Percentiles rank a stretch among this genome's conserved stretches.
These are phyloP conservation scores for Globisporangium okanoganense DNA, from an alignment of 352 stramenopile genomes.

Conservation along the genomic window DNA sequence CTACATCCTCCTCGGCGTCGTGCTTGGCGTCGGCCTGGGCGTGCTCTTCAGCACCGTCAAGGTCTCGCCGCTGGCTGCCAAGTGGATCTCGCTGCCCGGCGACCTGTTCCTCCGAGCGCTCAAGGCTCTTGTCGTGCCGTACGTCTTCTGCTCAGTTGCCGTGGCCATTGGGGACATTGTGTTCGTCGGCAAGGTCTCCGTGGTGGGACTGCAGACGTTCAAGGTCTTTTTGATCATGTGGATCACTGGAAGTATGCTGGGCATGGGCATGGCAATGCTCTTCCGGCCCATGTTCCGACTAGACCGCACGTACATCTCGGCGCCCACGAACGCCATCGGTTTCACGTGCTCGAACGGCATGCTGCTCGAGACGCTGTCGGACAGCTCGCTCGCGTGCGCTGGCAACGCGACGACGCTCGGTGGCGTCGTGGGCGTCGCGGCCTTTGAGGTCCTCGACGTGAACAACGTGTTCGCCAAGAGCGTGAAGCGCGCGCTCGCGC, in stretches of 20 bases:
- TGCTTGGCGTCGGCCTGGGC: conserved; percentile 44
- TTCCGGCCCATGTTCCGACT: conserved; percentile 59
- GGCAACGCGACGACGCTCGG: conserved; percentile 20
- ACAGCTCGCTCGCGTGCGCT: conserved; percentile 18
- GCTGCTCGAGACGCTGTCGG: conserved; percentile 19
- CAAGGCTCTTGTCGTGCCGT: conserved; percentile 74
- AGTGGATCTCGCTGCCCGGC: conserved; percentile 66
- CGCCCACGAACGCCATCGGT: conserved; percentile 29
- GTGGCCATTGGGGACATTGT: conserved; percentile 76
- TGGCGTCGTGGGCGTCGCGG: conserved; percentile 10
- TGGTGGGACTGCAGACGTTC: conserved; percentile 63
- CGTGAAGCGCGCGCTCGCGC: conserved; percentile 28
- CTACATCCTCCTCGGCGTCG: conserved; percentile 50
- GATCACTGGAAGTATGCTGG: conserved; percentile 41
- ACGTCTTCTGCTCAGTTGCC: conserved; percentile 78
- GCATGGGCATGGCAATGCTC: conserved; percentile 47
- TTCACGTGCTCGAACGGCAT: conserved; percentile 49
- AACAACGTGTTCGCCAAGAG: conserved; percentile 51
- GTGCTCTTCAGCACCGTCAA: conserved; percentile 39
- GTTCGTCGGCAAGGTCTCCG: conserved; percentile 65
- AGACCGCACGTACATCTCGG: conserved; percentile 11
- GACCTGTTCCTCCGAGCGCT: conserved; percentile 75
- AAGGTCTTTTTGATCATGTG: conserved; percentile 58
- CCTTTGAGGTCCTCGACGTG: conserved; percentile 45
- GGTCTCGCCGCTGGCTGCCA: conserved; percentile 34